These are phyloP conservation scores for Cicer pinnatifidum DNA, from an alignment of 306 rosid genomes.

Conservation along the genomic window DNA sequence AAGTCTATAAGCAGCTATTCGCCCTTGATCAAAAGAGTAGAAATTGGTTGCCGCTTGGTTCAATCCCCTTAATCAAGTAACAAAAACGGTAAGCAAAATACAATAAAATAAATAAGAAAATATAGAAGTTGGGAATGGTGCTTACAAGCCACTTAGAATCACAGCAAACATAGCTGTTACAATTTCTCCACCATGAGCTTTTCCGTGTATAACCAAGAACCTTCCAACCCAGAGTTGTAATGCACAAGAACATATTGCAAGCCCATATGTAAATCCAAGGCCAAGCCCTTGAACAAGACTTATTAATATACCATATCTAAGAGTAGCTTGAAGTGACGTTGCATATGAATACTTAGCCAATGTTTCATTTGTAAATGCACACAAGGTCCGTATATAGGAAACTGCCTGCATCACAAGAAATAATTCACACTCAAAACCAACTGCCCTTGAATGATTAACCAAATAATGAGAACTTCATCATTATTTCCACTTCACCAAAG, in stretches of 20 bases:
- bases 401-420: slow-evolving; percentile 79
- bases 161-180: slow-evolving; percentile 92
- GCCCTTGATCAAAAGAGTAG: slow-evolving; percentile 98
- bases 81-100: slow-evolving; percentile 32
- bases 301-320: slow-evolving; percentile 95
- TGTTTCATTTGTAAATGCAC: slow-evolving; percentile 95
- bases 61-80: slow-evolving; percentile 74
- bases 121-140: slow-evolving; percentile 32
- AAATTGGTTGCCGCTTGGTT: slow-evolving; percentile 99
- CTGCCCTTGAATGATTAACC: slow-evolving; percentile 32
- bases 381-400: slow-evolving; percentile 85
- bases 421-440: slow-evolving; percentile 41
- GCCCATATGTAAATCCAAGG: slow-evolving; percentile 98
- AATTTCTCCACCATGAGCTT: slow-evolving; percentile 97
- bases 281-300: slow-evolving; percentile 99
- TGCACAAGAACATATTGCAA: slow-evolving; percentile 99
- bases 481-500: slow-evolving; percentile 34
- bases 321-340: slow-evolving; percentile 96
- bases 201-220: slow-evolving; percentile 61
- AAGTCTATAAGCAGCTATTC: slow-evolving; percentile 98
- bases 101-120: not conserved
- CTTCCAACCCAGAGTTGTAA: slow-evolving; percentile 99
- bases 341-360: slow-evolving; percentile 98
- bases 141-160: slow-evolving; percentile 99
- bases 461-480: slow-evolving; percentile 34